Conservation (phyloP, 257 asterid species). For the Pogostemon cablin region DNA sequence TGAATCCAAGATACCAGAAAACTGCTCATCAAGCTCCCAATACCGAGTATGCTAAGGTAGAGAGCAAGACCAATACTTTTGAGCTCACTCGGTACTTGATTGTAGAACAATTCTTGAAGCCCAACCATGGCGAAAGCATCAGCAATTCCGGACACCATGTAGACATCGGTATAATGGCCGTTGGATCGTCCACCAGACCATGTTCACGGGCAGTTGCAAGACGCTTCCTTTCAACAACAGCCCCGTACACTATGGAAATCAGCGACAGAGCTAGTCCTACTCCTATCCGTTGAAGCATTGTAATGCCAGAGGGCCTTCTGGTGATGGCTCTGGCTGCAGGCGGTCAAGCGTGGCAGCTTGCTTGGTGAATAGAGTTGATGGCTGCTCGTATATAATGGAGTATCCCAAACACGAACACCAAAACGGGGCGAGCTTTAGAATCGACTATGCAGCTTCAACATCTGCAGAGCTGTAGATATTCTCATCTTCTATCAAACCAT, state of each 20-base stretch:
- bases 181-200: constrained; percentile 37
- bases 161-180: constrained; percentile 39
- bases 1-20: constrained; percentile 44
- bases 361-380: constrained; percentile 44
- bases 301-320: constrained; percentile 40
- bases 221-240: constrained; percentile 38
- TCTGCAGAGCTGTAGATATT: constrained; percentile 27
- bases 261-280: constrained; percentile 37
- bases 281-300: constrained; percentile 43
- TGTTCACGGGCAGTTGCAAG: constrained; percentile 29
- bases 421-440: constrained; percentile 40
- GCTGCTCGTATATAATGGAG: constrained; percentile 38
- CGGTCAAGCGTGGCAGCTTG: constrained; percentile 45
- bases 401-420: constrained; percentile 43
- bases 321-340: constrained; percentile 36
- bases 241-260: constrained; percentile 34
- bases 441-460: constrained; percentile 42
- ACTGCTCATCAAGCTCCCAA: constrained; percentile 49
- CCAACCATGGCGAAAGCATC: constrained; percentile 45
- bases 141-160: constrained; percentile 28
- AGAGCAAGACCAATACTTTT: constrained; percentile 45
- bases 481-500: constrained; percentile 20
- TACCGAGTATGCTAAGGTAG: constrained; percentile 42
- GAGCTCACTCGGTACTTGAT: constrained; percentile 38
- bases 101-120: constrained; percentile 45